Percentiles rank a stretch among this genome's conserved stretches.
phyloP scores from a whole-genome alignment of 1,284 basidiomycete species.

The Boletellus dicymbophilus region DNA sequence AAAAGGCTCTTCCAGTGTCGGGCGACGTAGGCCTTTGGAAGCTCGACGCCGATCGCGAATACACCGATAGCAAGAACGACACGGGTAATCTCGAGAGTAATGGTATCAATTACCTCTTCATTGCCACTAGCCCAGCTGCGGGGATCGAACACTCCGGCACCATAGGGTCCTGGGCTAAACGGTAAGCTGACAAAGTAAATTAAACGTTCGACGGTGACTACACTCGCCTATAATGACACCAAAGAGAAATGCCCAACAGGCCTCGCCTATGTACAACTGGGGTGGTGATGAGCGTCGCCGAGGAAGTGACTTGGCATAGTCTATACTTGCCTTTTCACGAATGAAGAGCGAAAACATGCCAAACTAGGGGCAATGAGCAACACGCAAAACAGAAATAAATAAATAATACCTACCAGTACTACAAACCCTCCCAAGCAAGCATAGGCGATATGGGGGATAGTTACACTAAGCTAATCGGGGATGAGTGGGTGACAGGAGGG shows the following conservation, averaged over 20 bases:
- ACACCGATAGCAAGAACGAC: conserved; percentile 97
- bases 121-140: conserved; percentile 72
- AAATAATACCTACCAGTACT: conserved; percentile 56
- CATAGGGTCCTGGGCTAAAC: conserved; percentile 71
- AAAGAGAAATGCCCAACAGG: conserved; percentile 93
- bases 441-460: conserved; percentile 77
- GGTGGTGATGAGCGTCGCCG: conserved; percentile 8
- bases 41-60: conserved; percentile 96
- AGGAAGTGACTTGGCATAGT: neutral
- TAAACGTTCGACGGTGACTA: conserved; percentile 8
- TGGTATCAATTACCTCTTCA: conserved; percentile 59
- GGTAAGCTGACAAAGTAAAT: neutral
- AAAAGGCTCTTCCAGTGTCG: conserved; percentile 90
- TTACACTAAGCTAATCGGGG: conserved; percentile 61
- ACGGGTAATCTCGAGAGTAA: conserved; percentile 92
- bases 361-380: conserved; percentile 53
- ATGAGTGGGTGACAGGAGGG: neutral
- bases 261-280: conserved; percentile 93
- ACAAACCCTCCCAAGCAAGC: conserved; percentile 84
- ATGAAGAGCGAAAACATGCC: conserved; percentile 95
- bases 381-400: neutral
- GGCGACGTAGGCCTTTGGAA: conserved; percentile 92
- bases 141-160: conserved; percentile 86
- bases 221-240: conserved; percentile 85
- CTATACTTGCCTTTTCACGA: conserved; percentile 80